Evolutionary conservation across 169 alveolate genomes (phyloP).

Genomic region (Eimeria brunetti): DNA sequence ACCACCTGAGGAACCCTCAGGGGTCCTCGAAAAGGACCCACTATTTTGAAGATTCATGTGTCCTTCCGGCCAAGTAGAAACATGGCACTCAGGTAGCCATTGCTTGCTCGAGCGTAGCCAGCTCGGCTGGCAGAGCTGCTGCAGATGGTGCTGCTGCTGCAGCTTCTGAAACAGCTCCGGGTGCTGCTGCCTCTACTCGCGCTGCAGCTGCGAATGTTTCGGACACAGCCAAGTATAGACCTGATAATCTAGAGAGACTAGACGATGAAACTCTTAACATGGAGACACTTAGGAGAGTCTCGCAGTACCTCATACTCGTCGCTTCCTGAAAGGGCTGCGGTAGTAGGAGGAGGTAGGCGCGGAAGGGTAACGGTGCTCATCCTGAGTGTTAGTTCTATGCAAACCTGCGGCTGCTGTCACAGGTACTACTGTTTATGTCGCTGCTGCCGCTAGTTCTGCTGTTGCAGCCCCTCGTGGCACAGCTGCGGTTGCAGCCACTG

Average conservation of each 20-base stretch:
- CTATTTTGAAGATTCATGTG: not conserved
- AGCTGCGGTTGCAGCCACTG: slow-evolving; percentile 35
- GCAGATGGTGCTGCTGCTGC: slow-evolving; percentile 24
- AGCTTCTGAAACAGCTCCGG: not conserved
- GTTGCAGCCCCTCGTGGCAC: not conserved
- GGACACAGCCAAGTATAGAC: not conserved
- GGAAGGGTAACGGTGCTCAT: slow-evolving; percentile 4
- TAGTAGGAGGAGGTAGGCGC: not conserved
- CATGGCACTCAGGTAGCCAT: slow-evolving; percentile 2
- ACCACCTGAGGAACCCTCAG: slow-evolving; percentile 1
- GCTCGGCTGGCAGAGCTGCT: slow-evolving; percentile 33
- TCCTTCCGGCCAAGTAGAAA: slow-evolving; percentile 6
- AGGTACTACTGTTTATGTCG: not conserved
- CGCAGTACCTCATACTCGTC: slow-evolving; percentile 53
- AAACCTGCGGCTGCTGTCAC: slow-evolving; percentile 29
- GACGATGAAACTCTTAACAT: not conserved
- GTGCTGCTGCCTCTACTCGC: slow-evolving; percentile 26
- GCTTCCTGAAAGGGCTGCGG: not conserved
- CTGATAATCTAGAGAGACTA: not conserved
- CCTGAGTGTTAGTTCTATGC: slow-evolving; percentile 10
- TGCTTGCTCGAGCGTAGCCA: slow-evolving; percentile 19
- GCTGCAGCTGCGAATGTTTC: slow-evolving; percentile 18
- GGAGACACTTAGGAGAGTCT: not conserved
- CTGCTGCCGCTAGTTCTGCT: not conserved
- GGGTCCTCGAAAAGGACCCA: slow-evolving; percentile 51